Conservation (phyloP, 345 rosid species). For the Aethionema arabicum region DNA sequence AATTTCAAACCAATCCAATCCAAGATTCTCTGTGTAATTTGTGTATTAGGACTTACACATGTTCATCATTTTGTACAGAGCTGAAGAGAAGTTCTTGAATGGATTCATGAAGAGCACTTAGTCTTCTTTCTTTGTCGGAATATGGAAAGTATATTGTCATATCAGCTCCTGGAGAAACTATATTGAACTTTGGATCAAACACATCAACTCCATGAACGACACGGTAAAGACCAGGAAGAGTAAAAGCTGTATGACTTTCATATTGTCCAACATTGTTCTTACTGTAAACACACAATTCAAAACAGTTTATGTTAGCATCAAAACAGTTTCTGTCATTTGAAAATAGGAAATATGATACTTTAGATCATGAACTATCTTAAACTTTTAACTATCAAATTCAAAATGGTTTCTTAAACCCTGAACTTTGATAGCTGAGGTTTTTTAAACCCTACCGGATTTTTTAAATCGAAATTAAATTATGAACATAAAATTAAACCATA, state of each 20-base stretch:
- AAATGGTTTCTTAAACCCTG: too few relatives aligned
- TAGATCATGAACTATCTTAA: too few relatives aligned
- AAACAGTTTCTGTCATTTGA: too few relatives aligned
- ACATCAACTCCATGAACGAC: constrained; percentile 68
- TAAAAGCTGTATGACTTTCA: constrained; percentile 61
- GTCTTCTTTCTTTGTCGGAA: constrained; percentile 49
- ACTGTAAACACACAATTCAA: constrained; percentile 32
- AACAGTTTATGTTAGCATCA: constrained; percentile 15
- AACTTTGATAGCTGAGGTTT: too few relatives aligned
- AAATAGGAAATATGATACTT: too few relatives aligned
- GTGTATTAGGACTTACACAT: constrained; percentile 46
- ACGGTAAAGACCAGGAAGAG: constrained; percentile 59
- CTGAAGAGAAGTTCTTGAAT: constrained; percentile 51
- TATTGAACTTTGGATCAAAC: constrained; percentile 62
- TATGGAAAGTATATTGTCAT: constrained; percentile 62
- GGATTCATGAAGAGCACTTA: constrained; percentile 49
- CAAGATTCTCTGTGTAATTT: not conserved
- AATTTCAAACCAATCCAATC: constrained; percentile 1
- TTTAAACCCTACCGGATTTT: too few relatives aligned
- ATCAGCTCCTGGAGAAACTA: constrained; percentile 69
- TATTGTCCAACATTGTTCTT: constrained; percentile 58
- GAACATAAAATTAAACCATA: not conserved
- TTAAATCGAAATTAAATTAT: not conserved
- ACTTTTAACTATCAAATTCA: too few relatives aligned
- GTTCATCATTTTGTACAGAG: constrained; percentile 50